phyloP scores from a whole-genome alignment of 208 protist species.

The Leishmania aethiopica region DNA sequence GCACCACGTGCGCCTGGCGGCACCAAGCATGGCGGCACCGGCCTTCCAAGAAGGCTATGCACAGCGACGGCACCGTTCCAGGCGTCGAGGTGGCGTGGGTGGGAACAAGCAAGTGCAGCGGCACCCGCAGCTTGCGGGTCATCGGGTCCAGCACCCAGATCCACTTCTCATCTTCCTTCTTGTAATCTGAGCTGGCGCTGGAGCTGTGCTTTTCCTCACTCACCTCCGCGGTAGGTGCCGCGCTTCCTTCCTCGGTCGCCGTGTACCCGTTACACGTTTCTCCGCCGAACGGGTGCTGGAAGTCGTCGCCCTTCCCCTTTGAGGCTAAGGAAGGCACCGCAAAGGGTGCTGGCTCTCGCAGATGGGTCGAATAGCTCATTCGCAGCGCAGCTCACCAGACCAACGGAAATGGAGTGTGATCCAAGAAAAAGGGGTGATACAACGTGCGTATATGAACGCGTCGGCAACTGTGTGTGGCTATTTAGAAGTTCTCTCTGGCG shows the following conservation, averaged over 20 bases:
- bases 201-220: constrained; percentile 38
- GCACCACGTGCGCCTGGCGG: constrained; percentile 84
- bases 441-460: neutral
- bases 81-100: constrained; percentile 86
- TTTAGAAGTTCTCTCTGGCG: neutral
- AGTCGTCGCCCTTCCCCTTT: constrained; percentile 17
- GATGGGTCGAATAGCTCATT: constrained; percentile 16
- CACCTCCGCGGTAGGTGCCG: constrained; percentile 23
- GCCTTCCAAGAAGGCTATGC: constrained; percentile 84
- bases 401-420: neutral
- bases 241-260: constrained; percentile 23
- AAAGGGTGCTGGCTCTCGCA: neutral
- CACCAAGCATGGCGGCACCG: constrained; percentile 90
- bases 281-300: constrained; percentile 1
- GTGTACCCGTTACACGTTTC: constrained; percentile 16
- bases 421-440: neutral
- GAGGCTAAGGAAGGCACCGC: neutral
- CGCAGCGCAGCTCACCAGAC: neutral
- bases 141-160: constrained; percentile 91
- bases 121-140: constrained; percentile 86
- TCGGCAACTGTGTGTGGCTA: neutral
- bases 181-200: constrained; percentile 30
- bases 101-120: constrained; percentile 65
- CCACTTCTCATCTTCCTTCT: constrained; percentile 68
- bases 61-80: constrained; percentile 85